Conservation (phyloP, 1,284 basidiomycete species). For the Malassezia pachydermatis region DNA sequence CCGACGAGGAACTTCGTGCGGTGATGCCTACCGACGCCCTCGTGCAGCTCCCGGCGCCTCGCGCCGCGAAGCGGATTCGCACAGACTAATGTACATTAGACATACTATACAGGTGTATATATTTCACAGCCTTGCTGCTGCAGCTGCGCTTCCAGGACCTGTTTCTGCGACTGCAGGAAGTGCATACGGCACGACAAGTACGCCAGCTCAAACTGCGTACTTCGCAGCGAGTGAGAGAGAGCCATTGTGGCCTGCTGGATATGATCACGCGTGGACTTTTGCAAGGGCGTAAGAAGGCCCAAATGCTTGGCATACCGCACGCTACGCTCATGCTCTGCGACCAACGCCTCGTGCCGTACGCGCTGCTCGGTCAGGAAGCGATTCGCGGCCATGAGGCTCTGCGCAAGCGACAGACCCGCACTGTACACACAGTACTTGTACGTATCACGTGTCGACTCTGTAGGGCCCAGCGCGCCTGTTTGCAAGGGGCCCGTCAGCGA, state of each 20-base stretch:
- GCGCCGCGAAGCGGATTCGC: conserved; percentile 1
- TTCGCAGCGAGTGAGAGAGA: background rate
- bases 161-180: background rate
- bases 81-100: background rate
- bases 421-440: background rate
- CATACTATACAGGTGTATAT: conserved; percentile 3
- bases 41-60: conserved; percentile 6
- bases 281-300: conserved; percentile 10
- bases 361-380: background rate
- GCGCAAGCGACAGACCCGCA: background rate
- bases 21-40: background rate
- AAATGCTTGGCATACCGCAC: background rate
- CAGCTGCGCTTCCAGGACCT: background rate
- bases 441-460: background rate
- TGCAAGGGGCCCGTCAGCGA: background rate
- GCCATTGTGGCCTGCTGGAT: background rate
- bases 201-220: conserved; percentile 3
- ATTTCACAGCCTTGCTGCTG: background rate
- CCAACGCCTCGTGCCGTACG: background rate
- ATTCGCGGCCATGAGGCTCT: background rate
- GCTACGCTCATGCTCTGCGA: background rate
- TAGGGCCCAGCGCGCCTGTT: background rate
- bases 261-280: conserved; percentile 5
- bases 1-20: conserved; percentile 9
- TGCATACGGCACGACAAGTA: conserved; percentile 1